These are phyloP conservation scores for Morella rubra DNA, from an alignment of 306 rosid genomes.

Conservation along the genomic window DNA sequence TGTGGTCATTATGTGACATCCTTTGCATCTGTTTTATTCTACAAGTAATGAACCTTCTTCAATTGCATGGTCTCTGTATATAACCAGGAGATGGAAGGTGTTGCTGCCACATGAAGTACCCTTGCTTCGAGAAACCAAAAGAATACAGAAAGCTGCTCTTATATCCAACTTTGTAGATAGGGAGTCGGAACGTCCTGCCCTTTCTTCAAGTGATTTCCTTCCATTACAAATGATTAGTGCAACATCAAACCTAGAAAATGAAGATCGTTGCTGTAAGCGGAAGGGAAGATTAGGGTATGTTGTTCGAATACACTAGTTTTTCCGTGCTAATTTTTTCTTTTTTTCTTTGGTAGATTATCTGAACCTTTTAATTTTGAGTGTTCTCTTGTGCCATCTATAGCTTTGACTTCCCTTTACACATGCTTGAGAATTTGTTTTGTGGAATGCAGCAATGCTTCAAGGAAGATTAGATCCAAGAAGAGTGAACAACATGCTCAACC, in stretches of 20 bases:
- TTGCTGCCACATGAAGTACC: constrained; percentile 68
- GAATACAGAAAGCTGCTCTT: constrained; percentile 55
- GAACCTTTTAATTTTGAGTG: neutral
- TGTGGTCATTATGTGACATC: constrained; percentile 1
- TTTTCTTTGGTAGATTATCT: neutral
- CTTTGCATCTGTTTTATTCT: neutral
- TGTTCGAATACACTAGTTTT: neutral
- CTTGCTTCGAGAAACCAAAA: constrained; percentile 68
- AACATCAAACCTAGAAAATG: constrained; percentile 26
- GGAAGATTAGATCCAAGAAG: constrained; percentile 39
- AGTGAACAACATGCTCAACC: constrained; percentile 26
- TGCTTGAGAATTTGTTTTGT: constrained; percentile 21
- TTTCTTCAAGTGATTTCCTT: constrained; percentile 59
- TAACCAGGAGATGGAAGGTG: constrained; percentile 80
- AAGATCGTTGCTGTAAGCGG: constrained; percentile 27
- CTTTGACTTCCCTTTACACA: constrained; percentile 23
- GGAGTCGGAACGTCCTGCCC: constrained; percentile 81
- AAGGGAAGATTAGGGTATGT: constrained; percentile 51
- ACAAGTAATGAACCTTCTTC: neutral
- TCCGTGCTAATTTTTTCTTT: constrained; percentile 4
- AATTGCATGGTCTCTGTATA: neutral
- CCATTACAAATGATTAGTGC: constrained; percentile 40
- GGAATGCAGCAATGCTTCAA: constrained; percentile 47
- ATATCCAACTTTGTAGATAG: constrained; percentile 80
- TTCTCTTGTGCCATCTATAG: constrained; percentile 1